phyloP scores from a whole-genome alignment of 139 green algal species.

The Closterium sp. region DNA sequence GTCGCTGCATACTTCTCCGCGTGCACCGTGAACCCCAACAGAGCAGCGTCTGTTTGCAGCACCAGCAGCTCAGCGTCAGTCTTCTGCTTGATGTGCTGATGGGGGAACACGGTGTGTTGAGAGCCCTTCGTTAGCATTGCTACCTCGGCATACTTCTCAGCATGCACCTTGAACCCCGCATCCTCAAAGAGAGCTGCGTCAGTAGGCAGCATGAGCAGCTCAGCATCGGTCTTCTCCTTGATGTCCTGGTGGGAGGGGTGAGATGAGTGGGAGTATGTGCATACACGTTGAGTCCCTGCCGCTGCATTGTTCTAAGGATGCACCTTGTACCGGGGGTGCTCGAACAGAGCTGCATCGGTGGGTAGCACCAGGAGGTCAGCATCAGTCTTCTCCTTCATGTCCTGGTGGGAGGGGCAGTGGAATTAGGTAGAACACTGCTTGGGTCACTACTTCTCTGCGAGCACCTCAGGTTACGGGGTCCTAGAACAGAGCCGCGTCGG shows the following conservation, averaged over 20 bases:
- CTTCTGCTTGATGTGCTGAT: slow-evolving; percentile 72
- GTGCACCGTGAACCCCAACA: slow-evolving; percentile 71
- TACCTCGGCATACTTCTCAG: slow-evolving; percentile 81
- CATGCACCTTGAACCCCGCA: slow-evolving; percentile 73
- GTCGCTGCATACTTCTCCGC: slow-evolving; percentile 83
- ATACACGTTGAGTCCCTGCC: too few relatives aligned
- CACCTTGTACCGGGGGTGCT: slow-evolving; percentile 80
- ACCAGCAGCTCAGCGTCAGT: slow-evolving; percentile 83
- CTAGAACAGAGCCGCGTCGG: slow-evolving; percentile 80
- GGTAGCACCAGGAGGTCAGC: slow-evolving; percentile 81
- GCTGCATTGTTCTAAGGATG: slow-evolving; percentile 82
- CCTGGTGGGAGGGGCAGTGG: slow-evolving; percentile 10
- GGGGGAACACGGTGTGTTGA: slow-evolving; percentile 80
- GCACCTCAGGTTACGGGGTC: slow-evolving; percentile 73
- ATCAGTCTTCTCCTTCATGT: slow-evolving; percentile 61
- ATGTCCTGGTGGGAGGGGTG: slow-evolving; percentile 17
- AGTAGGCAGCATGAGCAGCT: slow-evolving; percentile 86
- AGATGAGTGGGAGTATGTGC: too few relatives aligned
- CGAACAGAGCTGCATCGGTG: slow-evolving; percentile 82
- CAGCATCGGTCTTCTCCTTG: slow-evolving; percentile 62
- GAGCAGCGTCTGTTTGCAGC: slow-evolving; percentile 63
- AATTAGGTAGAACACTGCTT: too few relatives aligned
- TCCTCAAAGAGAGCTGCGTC: slow-evolving; percentile 84
- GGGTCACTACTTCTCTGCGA: slow-evolving; percentile 90
- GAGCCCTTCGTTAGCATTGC: slow-evolving; percentile 80